Percentiles rank a stretch among this genome's conserved stretches.
Evolutionary conservation across 768 basidiomycete species (phyloP).

Genomic region (Chlorophyllum brunneum): DNA sequence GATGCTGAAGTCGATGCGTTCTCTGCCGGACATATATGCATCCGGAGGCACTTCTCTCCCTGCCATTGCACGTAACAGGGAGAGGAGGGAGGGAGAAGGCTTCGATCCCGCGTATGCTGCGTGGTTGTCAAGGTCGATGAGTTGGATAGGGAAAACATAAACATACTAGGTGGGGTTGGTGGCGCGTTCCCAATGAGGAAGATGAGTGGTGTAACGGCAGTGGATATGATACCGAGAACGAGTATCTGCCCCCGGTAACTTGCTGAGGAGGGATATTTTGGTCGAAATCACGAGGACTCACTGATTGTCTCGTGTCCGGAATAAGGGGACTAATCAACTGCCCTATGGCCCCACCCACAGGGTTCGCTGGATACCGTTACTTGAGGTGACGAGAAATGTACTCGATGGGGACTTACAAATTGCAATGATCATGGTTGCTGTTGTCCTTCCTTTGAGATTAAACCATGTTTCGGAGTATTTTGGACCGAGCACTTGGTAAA

Average conservation of each 20-base stretch:
- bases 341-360: conserved; percentile 68
- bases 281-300: conserved; percentile 27
- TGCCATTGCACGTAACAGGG: conserved; percentile 52
- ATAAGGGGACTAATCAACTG: conserved; percentile 69
- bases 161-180: conserved; percentile 75
- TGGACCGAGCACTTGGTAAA: conserved; percentile 76
- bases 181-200: conserved; percentile 60
- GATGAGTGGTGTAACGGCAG: conserved; percentile 52
- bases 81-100: conserved; percentile 45
- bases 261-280: background rate
- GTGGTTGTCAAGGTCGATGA: conserved; percentile 6
- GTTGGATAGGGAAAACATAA: background rate
- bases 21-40: conserved; percentile 55
- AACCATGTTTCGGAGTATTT: conserved; percentile 86
- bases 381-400: background rate
- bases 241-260: conserved; percentile 48
- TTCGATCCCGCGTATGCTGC: conserved; percentile 68
- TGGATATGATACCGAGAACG: conserved; percentile 67
- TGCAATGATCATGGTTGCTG: conserved; percentile 62
- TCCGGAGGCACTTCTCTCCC: conserved; percentile 39
- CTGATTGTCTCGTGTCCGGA: conserved; percentile 52
- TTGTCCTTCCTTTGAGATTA: conserved; percentile 68
- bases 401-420: conserved; percentile 33
- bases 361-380: conserved; percentile 50
- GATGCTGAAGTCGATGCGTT: conserved; percentile 70